Percentiles rank a stretch among this genome's conserved stretches.
Conservation (phyloP, 2,329 filamentous ascomycete species). For the Gremmenia infestans region DNA sequence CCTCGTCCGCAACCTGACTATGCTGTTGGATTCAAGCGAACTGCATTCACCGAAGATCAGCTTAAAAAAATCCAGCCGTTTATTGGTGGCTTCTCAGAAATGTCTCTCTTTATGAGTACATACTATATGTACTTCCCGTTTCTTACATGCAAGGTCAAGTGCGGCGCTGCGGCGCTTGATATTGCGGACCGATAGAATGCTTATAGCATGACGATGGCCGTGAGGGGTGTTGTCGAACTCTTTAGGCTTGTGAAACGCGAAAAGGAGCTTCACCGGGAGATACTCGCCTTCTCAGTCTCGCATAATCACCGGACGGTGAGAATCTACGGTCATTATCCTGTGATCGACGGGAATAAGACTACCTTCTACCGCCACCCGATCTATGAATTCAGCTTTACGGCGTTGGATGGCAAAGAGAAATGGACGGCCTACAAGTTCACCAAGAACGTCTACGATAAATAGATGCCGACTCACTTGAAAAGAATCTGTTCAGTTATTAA, state of each 20-base stretch:
- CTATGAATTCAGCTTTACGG: constrained; percentile 22
- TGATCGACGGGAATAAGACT: constrained; percentile 13
- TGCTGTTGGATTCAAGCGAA: constrained; percentile 36
- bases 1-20: constrained; percentile 41
- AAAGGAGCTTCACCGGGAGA: constrained; percentile 29
- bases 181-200: constrained; percentile 34
- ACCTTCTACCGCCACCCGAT: constrained; percentile 30
- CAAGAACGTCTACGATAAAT: constrained; percentile 30
- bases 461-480: constrained; percentile 29
- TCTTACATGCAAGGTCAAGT: constrained; percentile 45
- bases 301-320: constrained; percentile 19
- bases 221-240: constrained; percentile 29
- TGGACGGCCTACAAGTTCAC: constrained; percentile 21
- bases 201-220: constrained; percentile 38
- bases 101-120: constrained; percentile 38
- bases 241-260: constrained; percentile 18
- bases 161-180: constrained; percentile 34
- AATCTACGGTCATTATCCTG: constrained; percentile 32
- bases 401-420: constrained; percentile 26
- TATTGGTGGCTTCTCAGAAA: constrained; percentile 25
- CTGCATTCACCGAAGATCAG: constrained; percentile 39
- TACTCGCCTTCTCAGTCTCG: constrained; percentile 38
- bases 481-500: constrained; percentile 22
- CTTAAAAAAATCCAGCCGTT: constrained; percentile 37
- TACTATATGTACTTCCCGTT: constrained; percentile 47